Percentiles rank a stretch among this genome's conserved stretches.
Conservation (phyloP, 768 basidiomycete genomes). For the Tephrocybe sp. region DNA sequence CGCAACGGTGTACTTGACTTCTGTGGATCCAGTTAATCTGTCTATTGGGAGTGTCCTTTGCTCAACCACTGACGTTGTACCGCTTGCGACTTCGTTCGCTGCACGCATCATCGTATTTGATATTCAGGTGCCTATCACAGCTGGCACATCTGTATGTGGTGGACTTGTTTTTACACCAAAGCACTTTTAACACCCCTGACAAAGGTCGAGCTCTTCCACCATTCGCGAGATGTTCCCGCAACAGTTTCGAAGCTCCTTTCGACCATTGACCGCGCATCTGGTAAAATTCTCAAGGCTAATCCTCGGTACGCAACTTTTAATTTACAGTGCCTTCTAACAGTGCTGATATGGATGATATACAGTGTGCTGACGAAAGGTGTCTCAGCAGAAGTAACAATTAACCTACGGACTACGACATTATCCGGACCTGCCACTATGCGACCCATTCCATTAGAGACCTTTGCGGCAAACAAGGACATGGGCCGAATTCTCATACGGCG, state of each 20-base stretch:
- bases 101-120: conserved; percentile 95
- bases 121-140: conserved; percentile 82
- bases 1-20: conserved; percentile 78
- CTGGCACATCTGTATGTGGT: conserved; percentile 71
- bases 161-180: not conserved
- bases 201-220: conserved; percentile 92
- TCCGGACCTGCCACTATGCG: conserved; percentile 45
- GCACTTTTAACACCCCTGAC: not conserved
- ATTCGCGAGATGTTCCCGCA: conserved; percentile 90
- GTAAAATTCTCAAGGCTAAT: conserved; percentile 68
- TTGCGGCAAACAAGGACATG: conserved; percentile 91
- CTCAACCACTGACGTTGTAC: conserved; percentile 65
- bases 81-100: conserved; percentile 72
- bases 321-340: not conserved
- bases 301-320: conserved; percentile 59
- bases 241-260: conserved; percentile 79
- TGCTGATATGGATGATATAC: not conserved
- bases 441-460: conserved; percentile 84
- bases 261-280: conserved; percentile 74
- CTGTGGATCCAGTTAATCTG: conserved; percentile 84
- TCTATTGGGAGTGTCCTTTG: conserved; percentile 90
- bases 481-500: conserved; percentile 85
- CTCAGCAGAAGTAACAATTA: conserved; percentile 86
- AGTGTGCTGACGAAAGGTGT: conserved; percentile 84
- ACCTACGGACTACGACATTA: conserved; percentile 55